These are phyloP conservation scores for Turritis glabra DNA, from an alignment of 345 rosid genomes.

Conservation along the genomic window DNA sequence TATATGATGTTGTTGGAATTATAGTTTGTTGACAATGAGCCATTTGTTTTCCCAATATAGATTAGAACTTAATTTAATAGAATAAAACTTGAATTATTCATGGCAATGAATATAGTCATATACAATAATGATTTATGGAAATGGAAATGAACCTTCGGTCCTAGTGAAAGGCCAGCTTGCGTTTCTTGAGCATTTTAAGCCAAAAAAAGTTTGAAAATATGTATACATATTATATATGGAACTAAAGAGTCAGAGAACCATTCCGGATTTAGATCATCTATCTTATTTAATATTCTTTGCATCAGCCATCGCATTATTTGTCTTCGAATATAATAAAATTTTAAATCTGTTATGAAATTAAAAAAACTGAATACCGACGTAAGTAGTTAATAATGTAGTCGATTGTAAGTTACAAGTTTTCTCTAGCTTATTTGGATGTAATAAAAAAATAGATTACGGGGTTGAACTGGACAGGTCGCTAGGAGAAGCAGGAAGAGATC, in stretches of 20 bases:
- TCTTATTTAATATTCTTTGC: slow-evolving; percentile 14
- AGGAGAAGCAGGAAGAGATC: slow-evolving; percentile 4
- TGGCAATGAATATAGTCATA: neutral
- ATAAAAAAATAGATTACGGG: neutral
- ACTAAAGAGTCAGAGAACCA: slow-evolving; percentile 23
- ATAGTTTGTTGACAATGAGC: neutral
- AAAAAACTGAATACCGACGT: neutral
- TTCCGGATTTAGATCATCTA: slow-evolving; percentile 2
- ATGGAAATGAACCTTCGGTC: neutral
- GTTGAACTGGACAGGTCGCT: slow-evolving; percentile 12
- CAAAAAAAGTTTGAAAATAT: slow-evolving; percentile 8
- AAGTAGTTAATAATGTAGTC: slow-evolving; percentile 21
- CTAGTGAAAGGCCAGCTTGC: slow-evolving; percentile 35
- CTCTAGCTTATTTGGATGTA: neutral
- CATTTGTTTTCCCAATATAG: slow-evolving; percentile 9
- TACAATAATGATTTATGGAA: neutral
- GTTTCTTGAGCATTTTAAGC: slow-evolving; percentile 11
- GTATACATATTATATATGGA: neutral
- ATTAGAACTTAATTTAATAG: neutral
- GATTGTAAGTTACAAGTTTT: neutral
- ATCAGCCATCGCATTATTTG: slow-evolving; percentile 1
- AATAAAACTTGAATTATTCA: neutral
- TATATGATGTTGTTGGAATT: neutral
- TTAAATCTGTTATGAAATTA: neutral
- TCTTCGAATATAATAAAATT: neutral